Evolutionary conservation across 2,329 filamentous ascomycete genomes (phyloP), one percentile per base, ranked within the genome.

Genomic region (Fusarium liriodendri): DNA sequence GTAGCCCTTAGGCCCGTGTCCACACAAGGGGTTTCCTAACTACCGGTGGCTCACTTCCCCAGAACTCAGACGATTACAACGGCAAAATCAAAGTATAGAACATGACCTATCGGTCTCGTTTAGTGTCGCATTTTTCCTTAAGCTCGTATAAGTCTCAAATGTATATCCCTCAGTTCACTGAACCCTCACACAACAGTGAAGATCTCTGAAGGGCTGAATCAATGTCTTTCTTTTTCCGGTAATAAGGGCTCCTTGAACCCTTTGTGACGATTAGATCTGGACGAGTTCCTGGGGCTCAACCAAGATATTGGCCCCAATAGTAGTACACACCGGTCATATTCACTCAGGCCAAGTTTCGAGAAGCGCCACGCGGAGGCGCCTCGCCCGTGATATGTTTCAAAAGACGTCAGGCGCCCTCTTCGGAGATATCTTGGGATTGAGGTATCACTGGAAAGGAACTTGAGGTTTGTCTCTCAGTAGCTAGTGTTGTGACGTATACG

Each of bases 111-210:
- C 40, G 6, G 69, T 63, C 2, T 62, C 40, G n/a, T 35, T 32
- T 18, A 50, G 62, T 1, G 59, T 87, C 78, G 42, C 83, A 77
- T 94, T 90, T 90, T 94, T 91, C 0, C 22, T 50, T 22, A 6
- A 29, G 9, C 45, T 10, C 6, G 91, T 89, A 76, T 93, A 94
- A 77, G 93, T 91, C 80, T 97, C 95, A 14, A 97, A 84, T 0
- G 95, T 97, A 5, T 97, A 94, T 50, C 95, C 87, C 87, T 98
- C 58, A 98, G 88, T 84, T 98, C 95, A n/a, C 97, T 87, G 0
- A 97, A n/a, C 94, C 87, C 79, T 94, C 90, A 80, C 97, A 97
- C 13, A 98, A 85, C 13, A 97, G 93, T 13, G 47, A 52, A 5
- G 10, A n/a, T 29, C 10, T 29, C 47, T 2, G 13, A 29, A 11